Evolutionary conservation across 176 grass and related monocot species (phyloP), one percentile per base, ranked within the genome.

Genomic region (Zoysia pacifica): DNA sequence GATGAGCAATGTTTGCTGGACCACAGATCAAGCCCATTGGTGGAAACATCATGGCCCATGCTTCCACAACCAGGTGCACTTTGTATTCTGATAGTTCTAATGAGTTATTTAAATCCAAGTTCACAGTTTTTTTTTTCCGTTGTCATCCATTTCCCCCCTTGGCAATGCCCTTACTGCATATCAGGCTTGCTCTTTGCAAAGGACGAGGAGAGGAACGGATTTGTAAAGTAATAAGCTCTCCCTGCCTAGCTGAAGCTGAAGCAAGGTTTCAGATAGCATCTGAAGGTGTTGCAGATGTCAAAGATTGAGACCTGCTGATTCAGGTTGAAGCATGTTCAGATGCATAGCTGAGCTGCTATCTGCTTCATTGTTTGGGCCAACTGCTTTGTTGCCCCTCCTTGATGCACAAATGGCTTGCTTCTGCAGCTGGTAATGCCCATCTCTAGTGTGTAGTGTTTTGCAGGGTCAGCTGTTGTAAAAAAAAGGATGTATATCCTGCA

Each of bases 31-130:
- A 95, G 63, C 96, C 96, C 58, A 95, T 95, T 8, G 92, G 88
- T 28, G 90, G 96, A 65, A 99, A 99, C 64, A 99, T 99, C 63
- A 99, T 95, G 92, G 96, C 96, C 4, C 96, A 99, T 85, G 96
- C 96, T 86, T 95, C 96, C 63, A 91, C 88, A 59, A 93, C 91
- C 59, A 90, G 94, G 94, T 94, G 36, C 4, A 46, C 14, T 64
- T 48, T 3, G 8, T 37, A 15, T 38, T 5, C 1, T 40, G 19
- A 75, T 28, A 6, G 46, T 37, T 39, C 4, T 64, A 54, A 11
- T 65, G 2, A 43, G 28, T 35, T 39, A 36, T n/a, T 7, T 74
- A 5, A 48, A 55, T 69, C 38, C 4, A 39, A 65, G 11, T 7
- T 38, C 61, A 42, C 44, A 74, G 28, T 53, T 54, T 67, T 5